Conservation (phyloP, 345 rosid genomes). For the Populus tremula region DNA sequence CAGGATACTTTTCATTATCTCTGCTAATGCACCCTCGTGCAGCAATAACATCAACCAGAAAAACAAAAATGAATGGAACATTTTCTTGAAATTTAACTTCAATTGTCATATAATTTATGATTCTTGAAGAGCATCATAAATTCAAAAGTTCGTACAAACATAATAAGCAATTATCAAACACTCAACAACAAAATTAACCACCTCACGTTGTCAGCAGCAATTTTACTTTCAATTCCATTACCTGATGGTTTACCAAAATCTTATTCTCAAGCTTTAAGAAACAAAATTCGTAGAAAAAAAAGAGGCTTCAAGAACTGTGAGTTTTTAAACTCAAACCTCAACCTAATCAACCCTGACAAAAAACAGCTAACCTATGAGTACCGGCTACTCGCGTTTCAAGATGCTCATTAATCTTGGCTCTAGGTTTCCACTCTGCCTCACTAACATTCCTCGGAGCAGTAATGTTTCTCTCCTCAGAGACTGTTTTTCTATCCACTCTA, state of each 20-base stretch:
- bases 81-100: background rate
- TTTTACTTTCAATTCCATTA: background rate
- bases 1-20: background rate
- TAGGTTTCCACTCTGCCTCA: conserved; percentile 71
- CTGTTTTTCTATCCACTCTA: conserved; percentile 42
- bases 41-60: no score
- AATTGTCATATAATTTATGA: no score
- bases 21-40: background rate
- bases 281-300: background rate
- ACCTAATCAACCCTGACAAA: background rate
- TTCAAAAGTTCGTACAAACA: background rate
- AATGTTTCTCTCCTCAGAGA: conserved; percentile 42
- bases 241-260: background rate
- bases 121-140: background rate
- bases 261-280: background rate
- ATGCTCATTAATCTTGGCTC: conserved; percentile 73
- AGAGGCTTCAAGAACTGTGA: background rate
- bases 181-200: background rate
- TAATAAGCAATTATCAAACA: background rate
- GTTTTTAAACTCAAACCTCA: no score
- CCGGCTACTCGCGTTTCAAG: conserved; percentile 56
- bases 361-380: conserved; percentile 35
- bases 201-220: background rate
- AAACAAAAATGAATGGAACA: background rate
- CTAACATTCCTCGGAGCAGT: conserved; percentile 62